These are phyloP conservation scores for Hondaea fermentalgiana DNA, from an alignment of 108 stramenopile species.

Conservation along the genomic window DNA sequence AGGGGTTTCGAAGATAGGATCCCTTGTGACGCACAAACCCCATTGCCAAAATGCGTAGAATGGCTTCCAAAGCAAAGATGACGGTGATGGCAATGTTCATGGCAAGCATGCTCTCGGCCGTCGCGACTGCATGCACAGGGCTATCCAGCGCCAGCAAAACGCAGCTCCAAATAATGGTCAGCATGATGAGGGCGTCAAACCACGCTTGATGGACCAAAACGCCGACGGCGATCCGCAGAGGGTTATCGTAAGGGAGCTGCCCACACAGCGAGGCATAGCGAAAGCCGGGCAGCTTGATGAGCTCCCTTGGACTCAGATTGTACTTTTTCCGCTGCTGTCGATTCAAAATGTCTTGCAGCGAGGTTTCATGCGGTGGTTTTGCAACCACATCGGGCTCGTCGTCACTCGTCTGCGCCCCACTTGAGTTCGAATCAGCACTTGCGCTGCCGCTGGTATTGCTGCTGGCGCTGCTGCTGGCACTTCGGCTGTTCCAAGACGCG, in stretches of 20 bases:
- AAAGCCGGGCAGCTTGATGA: neutral
- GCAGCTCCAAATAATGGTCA: constrained; percentile 31
- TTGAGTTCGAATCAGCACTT: too few relatives aligned
- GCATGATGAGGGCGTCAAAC: constrained; percentile 33
- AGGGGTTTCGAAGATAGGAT: constrained; percentile 34
- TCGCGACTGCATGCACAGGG: constrained; percentile 20
- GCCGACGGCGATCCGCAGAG: neutral
- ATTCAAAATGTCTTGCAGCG: neutral
- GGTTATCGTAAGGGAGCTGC: neutral
- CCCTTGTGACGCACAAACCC: neutral
- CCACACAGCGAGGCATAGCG: neutral
- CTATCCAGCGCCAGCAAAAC: constrained; percentile 36
- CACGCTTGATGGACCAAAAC: neutral
- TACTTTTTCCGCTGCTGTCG: neutral
- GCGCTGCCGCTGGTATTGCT: neutral
- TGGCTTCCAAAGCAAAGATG: constrained; percentile 38
- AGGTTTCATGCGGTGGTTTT: neutral
- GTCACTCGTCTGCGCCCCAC: neutral
- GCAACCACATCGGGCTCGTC: neutral
- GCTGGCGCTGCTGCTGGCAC: neutral
- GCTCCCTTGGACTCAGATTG: neutral
- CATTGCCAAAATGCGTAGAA: constrained; percentile 32
- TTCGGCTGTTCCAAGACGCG: neutral
- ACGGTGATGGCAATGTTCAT: constrained; percentile 32
- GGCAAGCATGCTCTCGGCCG: neutral